Percentiles rank a stretch among this genome's conserved stretches.
phyloP scores from a whole-genome alignment of 1,284 basidiomycete genomes.

The Athelia sp. region DNA sequence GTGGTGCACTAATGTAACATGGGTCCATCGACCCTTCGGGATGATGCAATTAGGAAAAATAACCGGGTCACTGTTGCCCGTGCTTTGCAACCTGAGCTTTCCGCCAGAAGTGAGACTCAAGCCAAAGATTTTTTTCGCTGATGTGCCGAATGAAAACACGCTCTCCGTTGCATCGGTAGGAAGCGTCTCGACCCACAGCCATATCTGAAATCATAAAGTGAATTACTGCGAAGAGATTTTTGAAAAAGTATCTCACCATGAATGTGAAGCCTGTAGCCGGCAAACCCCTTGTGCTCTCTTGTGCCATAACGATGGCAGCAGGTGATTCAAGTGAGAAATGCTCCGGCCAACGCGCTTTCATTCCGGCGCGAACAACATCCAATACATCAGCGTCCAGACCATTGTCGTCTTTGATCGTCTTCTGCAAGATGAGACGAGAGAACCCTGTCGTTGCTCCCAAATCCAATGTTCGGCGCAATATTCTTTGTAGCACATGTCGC shows the following conservation, averaged over 20 bases:
- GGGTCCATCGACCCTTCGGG: conserved; percentile 59
- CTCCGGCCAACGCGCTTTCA: conserved; percentile 69
- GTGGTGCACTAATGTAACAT: conserved; percentile 60
- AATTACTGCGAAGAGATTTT: conserved; percentile 3
- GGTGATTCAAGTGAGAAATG: conserved; percentile 63
- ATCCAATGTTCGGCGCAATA: conserved; percentile 61
- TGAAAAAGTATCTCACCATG: conserved; percentile 44
- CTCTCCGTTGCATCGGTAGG: conserved; percentile 36
- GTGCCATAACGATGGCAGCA: conserved; percentile 42
- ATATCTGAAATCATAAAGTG: conserved; percentile 39
- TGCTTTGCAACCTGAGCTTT: conserved; percentile 44
- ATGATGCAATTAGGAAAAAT: conserved; percentile 43
- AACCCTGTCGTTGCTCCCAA: conserved; percentile 64
- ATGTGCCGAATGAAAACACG: conserved; percentile 41
- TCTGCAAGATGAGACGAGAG: conserved; percentile 54
- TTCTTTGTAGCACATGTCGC: conserved; percentile 50
- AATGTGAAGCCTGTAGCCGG: conserved; percentile 62
- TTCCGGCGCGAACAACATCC: conserved; percentile 60
- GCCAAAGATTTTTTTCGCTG: conserved; percentile 32
- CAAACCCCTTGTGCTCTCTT: conserved; percentile 41
- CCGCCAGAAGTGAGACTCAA: conserved; percentile 52
- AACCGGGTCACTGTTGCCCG: conserved; percentile 31
- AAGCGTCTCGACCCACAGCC: conserved; percentile 62
- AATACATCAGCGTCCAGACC: conserved; percentile 57
- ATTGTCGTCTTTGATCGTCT: conserved; percentile 40